Conservation (phyloP, 2,329 filamentous ascomycete genomes). For the Chaetomiaceae sp. region DNA sequence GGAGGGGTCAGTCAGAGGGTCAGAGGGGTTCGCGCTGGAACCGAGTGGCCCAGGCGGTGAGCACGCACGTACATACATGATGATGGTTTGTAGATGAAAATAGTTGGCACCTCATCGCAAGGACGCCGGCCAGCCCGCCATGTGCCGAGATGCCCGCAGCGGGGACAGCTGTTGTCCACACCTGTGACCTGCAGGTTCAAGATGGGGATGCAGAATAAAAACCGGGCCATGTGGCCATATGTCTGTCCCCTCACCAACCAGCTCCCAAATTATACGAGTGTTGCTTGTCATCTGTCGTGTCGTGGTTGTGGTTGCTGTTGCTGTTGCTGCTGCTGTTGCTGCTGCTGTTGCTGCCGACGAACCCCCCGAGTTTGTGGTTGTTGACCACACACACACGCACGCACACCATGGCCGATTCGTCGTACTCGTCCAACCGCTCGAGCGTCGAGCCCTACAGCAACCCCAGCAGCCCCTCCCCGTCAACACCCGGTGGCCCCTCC, state of each 20-base stretch:
- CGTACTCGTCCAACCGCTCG: slow-evolving; percentile 9
- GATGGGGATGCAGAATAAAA: slow-evolving; percentile 3
- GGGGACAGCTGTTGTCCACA: not conserved
- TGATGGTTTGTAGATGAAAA: slow-evolving; percentile 1
- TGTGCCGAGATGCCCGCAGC: not conserved
- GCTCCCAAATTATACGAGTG: slow-evolving; percentile 7
- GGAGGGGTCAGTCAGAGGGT: too few relatives aligned
- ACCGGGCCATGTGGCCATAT: not conserved
- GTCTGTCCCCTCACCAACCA: slow-evolving; percentile 11
- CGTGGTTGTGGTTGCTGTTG: too few relatives aligned
- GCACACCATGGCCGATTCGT: slow-evolving; percentile 11
- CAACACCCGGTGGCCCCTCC: slow-evolving; percentile 3
- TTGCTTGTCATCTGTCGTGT: not conserved
- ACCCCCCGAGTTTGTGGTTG: too few relatives aligned
- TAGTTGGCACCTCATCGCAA: not conserved
- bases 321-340: too few relatives aligned
- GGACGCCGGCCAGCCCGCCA: not conserved
- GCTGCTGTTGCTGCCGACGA: too few relatives aligned
- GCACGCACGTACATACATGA: not conserved
- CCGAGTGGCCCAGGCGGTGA: slow-evolving; percentile 15
- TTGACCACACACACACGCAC: too few relatives aligned
- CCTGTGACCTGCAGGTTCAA: not conserved
- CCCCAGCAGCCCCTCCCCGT: slow-evolving; percentile 18
- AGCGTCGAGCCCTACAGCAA: slow-evolving; percentile 12
- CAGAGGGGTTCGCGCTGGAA: not conserved